Evolutionary conservation across 805 yeast species (phyloP).

Genomic region (Scheffersomyces lignosus): DNA sequence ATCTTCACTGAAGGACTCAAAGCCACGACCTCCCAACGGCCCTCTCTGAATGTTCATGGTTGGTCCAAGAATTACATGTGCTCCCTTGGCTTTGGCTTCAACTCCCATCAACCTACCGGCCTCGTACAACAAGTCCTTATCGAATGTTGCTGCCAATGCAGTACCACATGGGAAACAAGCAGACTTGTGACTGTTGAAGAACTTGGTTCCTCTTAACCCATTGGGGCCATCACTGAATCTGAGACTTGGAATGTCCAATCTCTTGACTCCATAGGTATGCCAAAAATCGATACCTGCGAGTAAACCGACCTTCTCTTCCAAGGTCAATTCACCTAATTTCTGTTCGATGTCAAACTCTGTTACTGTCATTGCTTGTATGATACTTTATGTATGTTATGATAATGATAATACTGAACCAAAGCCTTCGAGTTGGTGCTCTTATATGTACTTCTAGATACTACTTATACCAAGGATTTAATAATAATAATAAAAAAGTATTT

Average conservation of each 20-base stretch:
- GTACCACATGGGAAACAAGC: constrained; percentile 38
- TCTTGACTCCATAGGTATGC: constrained; percentile 45
- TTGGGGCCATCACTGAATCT: constrained; percentile 42
- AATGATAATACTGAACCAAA: too few relatives aligned
- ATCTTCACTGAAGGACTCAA: constrained; percentile 34
- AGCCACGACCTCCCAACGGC: constrained; percentile 35
- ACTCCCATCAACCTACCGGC: constrained; percentile 33
- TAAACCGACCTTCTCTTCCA: constrained; percentile 27
- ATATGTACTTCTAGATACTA: too few relatives aligned
- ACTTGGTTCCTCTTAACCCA: constrained; percentile 32
- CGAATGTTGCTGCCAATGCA: constrained; percentile 32
- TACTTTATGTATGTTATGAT: too few relatives aligned
- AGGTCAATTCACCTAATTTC: constrained; percentile 21
- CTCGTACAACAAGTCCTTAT: constrained; percentile 21
- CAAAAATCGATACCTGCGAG: constrained; percentile 49
- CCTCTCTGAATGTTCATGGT: constrained; percentile 35
- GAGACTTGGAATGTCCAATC: constrained; percentile 45
- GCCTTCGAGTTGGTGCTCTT: too few relatives aligned
- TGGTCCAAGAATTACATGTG: constrained; percentile 32
- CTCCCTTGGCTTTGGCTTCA: constrained; percentile 32
- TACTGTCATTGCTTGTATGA: too few relatives aligned
- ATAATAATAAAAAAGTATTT: too few relatives aligned
- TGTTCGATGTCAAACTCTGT: constrained; percentile 28
- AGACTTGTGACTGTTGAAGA: constrained; percentile 26
- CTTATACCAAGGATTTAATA: too few relatives aligned